These are phyloP conservation scores for Melampsora americana DNA, from an alignment of 1,284 basidiomycete species.

Conservation along the genomic window DNA sequence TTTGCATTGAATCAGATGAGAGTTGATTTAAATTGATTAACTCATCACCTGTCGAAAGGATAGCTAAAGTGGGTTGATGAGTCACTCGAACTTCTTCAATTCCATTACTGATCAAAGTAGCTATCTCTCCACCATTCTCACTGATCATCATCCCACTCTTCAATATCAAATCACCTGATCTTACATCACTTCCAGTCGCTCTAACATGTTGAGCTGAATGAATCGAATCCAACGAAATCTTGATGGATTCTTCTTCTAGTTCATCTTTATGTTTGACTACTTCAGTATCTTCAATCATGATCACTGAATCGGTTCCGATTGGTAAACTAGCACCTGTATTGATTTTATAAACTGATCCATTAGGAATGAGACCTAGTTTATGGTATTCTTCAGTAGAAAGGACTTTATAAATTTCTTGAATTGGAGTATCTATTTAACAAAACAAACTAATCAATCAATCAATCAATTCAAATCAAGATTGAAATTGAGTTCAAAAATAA, in stretches of 20 bases:
- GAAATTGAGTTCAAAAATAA: too few relatives aligned
- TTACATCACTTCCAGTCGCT: not conserved
- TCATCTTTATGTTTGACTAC: too few relatives aligned
- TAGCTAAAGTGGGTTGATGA: not conserved
- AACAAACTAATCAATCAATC: too few relatives aligned
- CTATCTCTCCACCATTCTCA: not conserved
- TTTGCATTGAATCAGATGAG: too few relatives aligned
- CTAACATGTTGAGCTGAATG: not conserved
- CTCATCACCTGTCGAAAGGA: not conserved
- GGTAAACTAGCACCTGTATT: slow-evolving; percentile 77
- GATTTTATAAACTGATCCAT: slow-evolving; percentile 61
- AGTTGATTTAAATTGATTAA: not conserved
- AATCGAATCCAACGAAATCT: not conserved
- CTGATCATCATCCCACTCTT: not conserved
- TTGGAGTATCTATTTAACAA: too few relatives aligned
- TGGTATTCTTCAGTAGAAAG: too few relatives aligned
- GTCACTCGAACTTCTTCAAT: not conserved
- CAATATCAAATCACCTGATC: not conserved
- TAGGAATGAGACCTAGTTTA: too few relatives aligned
- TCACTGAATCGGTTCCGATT: slow-evolving; percentile 68
- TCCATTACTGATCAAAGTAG: not conserved
- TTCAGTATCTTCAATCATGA: slow-evolving; percentile 88
- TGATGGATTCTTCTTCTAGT: slow-evolving; percentile 47
- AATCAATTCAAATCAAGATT: too few relatives aligned
- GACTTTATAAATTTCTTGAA: too few relatives aligned